Percentiles rank a stretch among this genome's conserved stretches.
Conservation (phyloP, 306 rosid genomes). For the Morella rubra region DNA sequence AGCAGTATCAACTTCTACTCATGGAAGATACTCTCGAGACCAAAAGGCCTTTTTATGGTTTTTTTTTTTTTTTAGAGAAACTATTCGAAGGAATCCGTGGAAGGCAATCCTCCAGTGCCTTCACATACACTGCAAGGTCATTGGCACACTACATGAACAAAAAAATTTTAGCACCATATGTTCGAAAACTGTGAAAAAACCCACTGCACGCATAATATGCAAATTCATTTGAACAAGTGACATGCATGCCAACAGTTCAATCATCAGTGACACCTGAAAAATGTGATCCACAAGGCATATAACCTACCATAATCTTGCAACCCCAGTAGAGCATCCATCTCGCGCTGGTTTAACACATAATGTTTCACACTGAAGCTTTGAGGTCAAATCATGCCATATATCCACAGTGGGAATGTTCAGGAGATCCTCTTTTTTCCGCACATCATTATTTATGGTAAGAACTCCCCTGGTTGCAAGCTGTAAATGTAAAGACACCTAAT, state of each 20-base stretch:
- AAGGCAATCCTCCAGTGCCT: constrained; percentile 64
- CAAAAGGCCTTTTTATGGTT: too few species aligned
- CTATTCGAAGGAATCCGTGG: constrained; percentile 86
- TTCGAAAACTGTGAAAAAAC: constrained; percentile 18
- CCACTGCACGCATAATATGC: constrained; percentile 4
- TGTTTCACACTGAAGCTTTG: constrained; percentile 72
- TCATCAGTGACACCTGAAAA: constrained; percentile 16
- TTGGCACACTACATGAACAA: constrained; percentile 56
- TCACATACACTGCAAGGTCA: constrained; percentile 69
- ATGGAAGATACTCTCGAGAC: too few species aligned
- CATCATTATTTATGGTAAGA: constrained; percentile 77
- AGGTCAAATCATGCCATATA: constrained; percentile 72
- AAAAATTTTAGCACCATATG: constrained; percentile 6
- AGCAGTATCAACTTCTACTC: too few species aligned
- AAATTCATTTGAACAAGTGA: not conserved
- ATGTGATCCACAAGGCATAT: constrained; percentile 20
- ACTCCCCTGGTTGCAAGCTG: constrained; percentile 78
- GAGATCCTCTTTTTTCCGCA: constrained; percentile 55
- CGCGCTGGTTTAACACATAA: constrained; percentile 88
- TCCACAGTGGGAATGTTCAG: constrained; percentile 40
- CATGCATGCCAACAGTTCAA: constrained; percentile 8
- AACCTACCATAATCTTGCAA: constrained; percentile 85
- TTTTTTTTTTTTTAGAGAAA: constrained; percentile 91
- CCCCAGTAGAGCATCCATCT: constrained; percentile 99
- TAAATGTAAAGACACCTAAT: constrained; percentile 28